Percentiles rank a stretch among this genome's conserved stretches.
phyloP scores from a whole-genome alignment of 2,329 filamentous ascomycete genomes.

The Stagonosporopsis tanaceti region DNA sequence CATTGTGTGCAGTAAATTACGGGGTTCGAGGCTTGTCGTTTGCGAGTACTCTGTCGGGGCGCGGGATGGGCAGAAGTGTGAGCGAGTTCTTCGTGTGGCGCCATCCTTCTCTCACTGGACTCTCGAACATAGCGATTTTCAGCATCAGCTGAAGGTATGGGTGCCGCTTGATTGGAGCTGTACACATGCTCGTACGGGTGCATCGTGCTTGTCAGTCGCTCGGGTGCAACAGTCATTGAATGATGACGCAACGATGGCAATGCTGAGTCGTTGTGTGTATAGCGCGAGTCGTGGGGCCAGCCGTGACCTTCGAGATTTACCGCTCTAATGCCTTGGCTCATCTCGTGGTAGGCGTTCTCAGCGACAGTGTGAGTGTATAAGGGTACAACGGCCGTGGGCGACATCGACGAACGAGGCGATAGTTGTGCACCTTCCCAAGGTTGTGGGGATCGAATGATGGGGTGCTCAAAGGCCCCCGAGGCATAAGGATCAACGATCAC shows the following conservation, averaged over 20 bases:
- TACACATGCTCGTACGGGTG: constrained; percentile 29
- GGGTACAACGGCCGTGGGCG: constrained; percentile 42
- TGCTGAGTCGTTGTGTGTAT: constrained; percentile 20
- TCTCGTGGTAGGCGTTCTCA: constrained; percentile 35
- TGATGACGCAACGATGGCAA: constrained; percentile 26
- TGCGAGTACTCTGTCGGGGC: constrained; percentile 20
- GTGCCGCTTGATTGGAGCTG: constrained; percentile 24
- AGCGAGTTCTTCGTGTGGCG: constrained; percentile 19
- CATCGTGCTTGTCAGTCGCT: constrained; percentile 34
- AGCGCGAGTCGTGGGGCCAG: constrained; percentile 38
- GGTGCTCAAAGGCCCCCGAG: constrained; percentile 46
- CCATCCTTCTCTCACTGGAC: constrained; percentile 23
- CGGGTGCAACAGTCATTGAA: constrained; percentile 44
- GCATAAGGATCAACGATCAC: constrained; percentile 42
- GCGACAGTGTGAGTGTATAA: constrained; percentile 45
- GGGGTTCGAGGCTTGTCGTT: constrained; percentile 28
- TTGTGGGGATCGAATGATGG: constrained; percentile 41
- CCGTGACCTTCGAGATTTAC: constrained; percentile 34
- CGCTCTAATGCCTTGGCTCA: constrained; percentile 24
- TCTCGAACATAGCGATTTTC: constrained; percentile 20
- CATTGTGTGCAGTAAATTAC: constrained; percentile 74
- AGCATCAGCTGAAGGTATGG: constrained; percentile 22
- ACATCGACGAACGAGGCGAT: constrained; percentile 47
- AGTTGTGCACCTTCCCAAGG: constrained; percentile 40
- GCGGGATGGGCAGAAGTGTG: constrained; percentile 6